Conservation (phyloP, 208 protist genomes). For the Naegleria lovaniensis region DNA sequence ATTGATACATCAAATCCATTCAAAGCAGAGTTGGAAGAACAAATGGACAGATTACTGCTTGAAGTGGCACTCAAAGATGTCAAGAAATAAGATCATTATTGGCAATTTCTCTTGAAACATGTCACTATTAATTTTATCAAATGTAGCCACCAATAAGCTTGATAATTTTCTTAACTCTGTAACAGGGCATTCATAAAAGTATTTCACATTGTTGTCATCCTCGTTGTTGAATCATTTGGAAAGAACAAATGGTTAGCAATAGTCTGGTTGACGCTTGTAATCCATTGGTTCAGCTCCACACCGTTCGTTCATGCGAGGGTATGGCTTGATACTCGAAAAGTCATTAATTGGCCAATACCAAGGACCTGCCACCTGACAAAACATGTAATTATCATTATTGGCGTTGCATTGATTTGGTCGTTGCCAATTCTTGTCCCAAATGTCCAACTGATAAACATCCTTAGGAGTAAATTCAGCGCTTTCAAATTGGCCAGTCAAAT, state of each 20-base stretch:
- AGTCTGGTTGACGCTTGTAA: neutral
- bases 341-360: neutral
- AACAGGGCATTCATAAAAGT: no score
- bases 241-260: neutral
- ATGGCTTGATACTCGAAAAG: neutral
- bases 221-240: no score
- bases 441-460: neutral
- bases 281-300: neutral
- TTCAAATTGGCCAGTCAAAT: neutral
- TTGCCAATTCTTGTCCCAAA: constrained; percentile 3
- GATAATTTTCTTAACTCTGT: no score
- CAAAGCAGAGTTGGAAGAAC: neutral
- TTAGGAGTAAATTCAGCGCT: constrained; percentile 6
- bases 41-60: neutral
- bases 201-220: no score
- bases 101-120: no score
- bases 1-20: neutral
- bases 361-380: neutral
- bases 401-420: neutral
- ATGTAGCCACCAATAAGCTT: no score
- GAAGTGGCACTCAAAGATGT: neutral
- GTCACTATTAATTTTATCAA: no score
- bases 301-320: neutral
- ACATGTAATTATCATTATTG: neutral
- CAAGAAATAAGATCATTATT: no score